Base-by-base conservation (phyloP, 2,329 filamentous ascomycete species). In the Hysterium pulicare region DNA sequence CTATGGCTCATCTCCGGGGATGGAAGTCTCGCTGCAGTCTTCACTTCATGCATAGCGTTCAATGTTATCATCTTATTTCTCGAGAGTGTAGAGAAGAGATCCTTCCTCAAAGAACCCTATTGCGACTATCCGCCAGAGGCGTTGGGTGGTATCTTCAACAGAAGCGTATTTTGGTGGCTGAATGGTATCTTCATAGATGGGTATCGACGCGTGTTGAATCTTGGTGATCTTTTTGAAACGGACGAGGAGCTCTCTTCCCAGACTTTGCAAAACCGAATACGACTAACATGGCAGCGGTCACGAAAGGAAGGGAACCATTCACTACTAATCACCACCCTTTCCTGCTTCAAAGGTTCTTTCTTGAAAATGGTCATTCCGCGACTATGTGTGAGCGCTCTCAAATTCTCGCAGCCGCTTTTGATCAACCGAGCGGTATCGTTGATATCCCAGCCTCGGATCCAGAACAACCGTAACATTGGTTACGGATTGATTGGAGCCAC, bases 161-260 rank as follows among this genome's bases (percentile, higher is more conserved):
- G 49, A 17, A 22, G 47, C 8, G 40, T 41, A 6, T 52, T 49
- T 41, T 49, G 47, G 23, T 51, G 49, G 49, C 21, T 51, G 11
- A 51, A 48, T 17, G 44, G 46, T 2, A 20, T 51, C n/a, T 40
- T 51, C 6, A 17, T 8, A 7, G 8, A 13, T 8, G 24, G 24
- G 13, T 28, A 8, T 28, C 24, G 24, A 28, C 13, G 24, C 8
- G 8, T 13, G 7, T 28, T 28, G 24, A 28, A 28, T 7, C 13
- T 13, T 13, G 13, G 7, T 13, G 24, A 28, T 28, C 8, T 8
- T 28, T 28, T 28, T 7, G 13, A 8, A 13, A 13, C 24, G 7
- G 24, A 8, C n/a, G n/a, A n/a, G n/a, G n/a, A n/a, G n/a, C n/a
- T n/a, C n/a, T n/a, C n/a, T n/a, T n/a, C n/a, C n/a, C n/a, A n/a